phyloP scores from a whole-genome alignment of 75 land plant species.

The Cupressus sempervirens region DNA sequence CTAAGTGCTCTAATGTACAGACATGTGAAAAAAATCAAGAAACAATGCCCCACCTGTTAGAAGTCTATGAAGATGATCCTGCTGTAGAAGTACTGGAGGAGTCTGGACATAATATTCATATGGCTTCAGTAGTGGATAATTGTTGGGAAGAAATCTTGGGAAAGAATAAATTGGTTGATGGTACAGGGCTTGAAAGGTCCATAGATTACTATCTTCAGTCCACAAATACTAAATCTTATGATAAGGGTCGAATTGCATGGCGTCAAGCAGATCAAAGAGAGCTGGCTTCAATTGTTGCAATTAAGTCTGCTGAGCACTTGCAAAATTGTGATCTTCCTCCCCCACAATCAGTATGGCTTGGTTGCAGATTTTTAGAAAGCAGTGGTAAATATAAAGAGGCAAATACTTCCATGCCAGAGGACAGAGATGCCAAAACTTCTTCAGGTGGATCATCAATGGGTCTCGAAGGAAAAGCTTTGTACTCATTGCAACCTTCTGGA shows the following conservation, averaged over 20 bases:
- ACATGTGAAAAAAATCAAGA: neutral
- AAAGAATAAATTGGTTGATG: constrained; percentile 8
- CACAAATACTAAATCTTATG: neutral
- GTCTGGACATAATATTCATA: neutral
- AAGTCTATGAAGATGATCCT: neutral
- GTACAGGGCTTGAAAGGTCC: constrained; percentile 7
- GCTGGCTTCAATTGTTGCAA: constrained; percentile 37
- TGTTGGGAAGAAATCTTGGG: neutral
- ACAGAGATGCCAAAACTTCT: constrained; percentile 9
- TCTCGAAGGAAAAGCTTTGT: constrained; percentile 8
- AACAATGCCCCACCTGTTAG: neutral
- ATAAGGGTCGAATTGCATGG: constrained; percentile 24
- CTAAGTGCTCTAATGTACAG: constrained; percentile 5
- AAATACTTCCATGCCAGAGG: constrained; percentile 3
- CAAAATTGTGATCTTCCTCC: constrained; percentile 55
- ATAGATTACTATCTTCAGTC: constrained; percentile 5
- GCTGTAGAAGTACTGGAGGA: neutral
- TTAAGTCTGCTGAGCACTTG: constrained; percentile 28
- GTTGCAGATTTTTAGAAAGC: constrained; percentile 13
- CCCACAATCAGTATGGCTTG: constrained; percentile 18
- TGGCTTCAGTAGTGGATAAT: neutral
- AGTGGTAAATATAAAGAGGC: constrained; percentile 17
- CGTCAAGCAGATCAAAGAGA: constrained; percentile 39
- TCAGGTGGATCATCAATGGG: constrained; percentile 12
- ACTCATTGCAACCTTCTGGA: constrained; percentile 4